A percentile compares a stretch with the other conserved stretches of the same genome.
Evolutionary conservation across 2,329 filamentous ascomycete species (phyloP).

Genomic region (Aspergillus sp.): DNA sequence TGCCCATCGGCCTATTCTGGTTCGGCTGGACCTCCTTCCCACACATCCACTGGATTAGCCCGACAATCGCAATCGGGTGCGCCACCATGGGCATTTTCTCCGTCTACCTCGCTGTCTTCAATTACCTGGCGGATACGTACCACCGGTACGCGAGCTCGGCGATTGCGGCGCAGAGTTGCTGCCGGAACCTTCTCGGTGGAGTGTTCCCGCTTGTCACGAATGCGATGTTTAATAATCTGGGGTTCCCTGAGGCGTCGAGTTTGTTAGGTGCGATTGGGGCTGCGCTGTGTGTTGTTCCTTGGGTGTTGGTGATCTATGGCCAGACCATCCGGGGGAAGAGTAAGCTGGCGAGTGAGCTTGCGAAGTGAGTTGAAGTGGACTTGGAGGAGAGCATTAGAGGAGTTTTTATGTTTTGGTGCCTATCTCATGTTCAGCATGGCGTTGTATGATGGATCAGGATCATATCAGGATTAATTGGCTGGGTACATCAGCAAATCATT

Average conservation of each 20-base stretch:
- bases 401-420: no score
- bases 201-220: constrained; percentile 75
- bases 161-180: constrained; percentile 81
- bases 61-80: constrained; percentile 67
- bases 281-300: constrained; percentile 76
- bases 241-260: constrained; percentile 69
- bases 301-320: constrained; percentile 79
- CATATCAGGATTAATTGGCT: no score
- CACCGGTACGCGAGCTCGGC: constrained; percentile 79
- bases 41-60: constrained; percentile 69
- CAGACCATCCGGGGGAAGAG: constrained; percentile 72
- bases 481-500: no score
- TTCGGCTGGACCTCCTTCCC: constrained; percentile 70
- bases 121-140: constrained; percentile 85
- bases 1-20: constrained; percentile 79
- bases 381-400: no score
- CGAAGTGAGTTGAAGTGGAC: neutral
- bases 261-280: constrained; percentile 72
- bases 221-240: constrained; percentile 71
- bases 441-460: no score
- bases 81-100: constrained; percentile 81
- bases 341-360: constrained; percentile 64
- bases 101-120: constrained; percentile 83
- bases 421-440: no score
- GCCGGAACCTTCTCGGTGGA: constrained; percentile 79